These are phyloP conservation scores for Diaporthe nobilis DNA, from an alignment of 2,329 filamentous ascomycete genomes.

Conservation along the genomic window DNA sequence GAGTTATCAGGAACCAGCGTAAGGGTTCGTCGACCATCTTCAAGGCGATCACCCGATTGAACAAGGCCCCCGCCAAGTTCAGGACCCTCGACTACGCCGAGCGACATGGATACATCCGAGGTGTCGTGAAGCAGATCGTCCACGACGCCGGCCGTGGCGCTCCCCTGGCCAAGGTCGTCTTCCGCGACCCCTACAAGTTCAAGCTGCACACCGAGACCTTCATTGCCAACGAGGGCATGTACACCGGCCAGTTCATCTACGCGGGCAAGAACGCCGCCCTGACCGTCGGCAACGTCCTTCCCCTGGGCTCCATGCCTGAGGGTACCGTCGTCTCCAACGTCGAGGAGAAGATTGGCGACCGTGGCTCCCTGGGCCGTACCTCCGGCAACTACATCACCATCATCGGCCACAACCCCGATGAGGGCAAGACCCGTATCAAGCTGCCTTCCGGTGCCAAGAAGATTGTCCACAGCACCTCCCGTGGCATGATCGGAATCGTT, in stretches of 20 bases:
- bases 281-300: conserved; percentile 97
- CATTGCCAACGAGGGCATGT: conserved; percentile 99
- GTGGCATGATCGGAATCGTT: conserved; percentile 99
- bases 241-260: conserved; percentile 99
- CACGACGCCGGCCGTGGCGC: conserved; percentile 99
- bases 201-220: conserved; percentile 99
- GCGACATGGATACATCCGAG: conserved; percentile 97
- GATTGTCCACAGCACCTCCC: conserved; percentile 90
- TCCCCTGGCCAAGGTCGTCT: conserved; percentile 95
- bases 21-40: conserved; percentile 73
- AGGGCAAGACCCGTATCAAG: conserved; percentile 99
- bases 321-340: conserved; percentile 99
- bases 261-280: conserved; percentile 98
- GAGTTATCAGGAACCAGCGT: conserved; percentile 77
- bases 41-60: conserved; percentile 87
- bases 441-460: conserved; percentile 99
- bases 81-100: conserved; percentile 96
- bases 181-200: conserved; percentile 99
- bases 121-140: conserved; percentile 98
- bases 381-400: conserved; percentile 99
- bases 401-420: conserved; percentile 97
- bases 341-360: conserved; percentile 98
- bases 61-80: conserved; percentile 96
- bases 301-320: conserved; percentile 94
- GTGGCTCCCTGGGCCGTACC: conserved; percentile 94